Base-by-base conservation (phyloP, 2,329 filamentous ascomycete genomes). In the Claviceps sp. region DNA sequence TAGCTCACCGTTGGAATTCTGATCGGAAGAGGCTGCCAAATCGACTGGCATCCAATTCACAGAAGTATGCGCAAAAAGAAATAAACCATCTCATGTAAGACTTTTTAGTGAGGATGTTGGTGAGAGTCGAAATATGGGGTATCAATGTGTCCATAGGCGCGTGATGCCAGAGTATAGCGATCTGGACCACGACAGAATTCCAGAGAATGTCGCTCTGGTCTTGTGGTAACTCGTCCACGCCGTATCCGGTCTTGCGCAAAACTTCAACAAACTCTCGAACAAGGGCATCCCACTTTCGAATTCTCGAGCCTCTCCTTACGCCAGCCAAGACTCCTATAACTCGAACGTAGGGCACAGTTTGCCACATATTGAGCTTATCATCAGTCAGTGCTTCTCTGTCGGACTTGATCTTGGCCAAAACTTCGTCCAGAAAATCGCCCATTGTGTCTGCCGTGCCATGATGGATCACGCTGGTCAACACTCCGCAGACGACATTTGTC, bases 401-500 rank as follows among this genome's bases (percentile, higher is more conserved):
- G 1, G 66, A 56, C 42, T 65, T 59, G 2, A 70, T 68, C 48
- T 74, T 72, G 22, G 80, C 74, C 39, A 81, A 64, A 4, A 94
- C 71, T 2, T 79, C 72, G 6, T 82, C 76, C 16, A 85, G 68
- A 0, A 95, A 70, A 3, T 84, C 78, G 48, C 73, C 71, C 63
- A 96, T 91, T 0, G 84, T 88, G 34, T 87, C 83, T 1, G 76
- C 67, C 50, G 80, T 86, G 1, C 87, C 85, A 63, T 94, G 85
- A 64, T 98, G 93, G 49, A 95, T 82, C 34, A 89, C 71, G 59
- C 86, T 90, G 5, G 86, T 87, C 40, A 96, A 65, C 26, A 91
- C 78, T 26, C 91, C 91, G 57, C 78, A 81, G 39, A 87, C 73
- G 22, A 95, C 76, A 50, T 85, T 77, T 4, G 71, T 76, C 80